phyloP scores from a whole-genome alignment of 2,329 filamentous ascomycete genomes.

The Emmonsiellopsis sp. region DNA sequence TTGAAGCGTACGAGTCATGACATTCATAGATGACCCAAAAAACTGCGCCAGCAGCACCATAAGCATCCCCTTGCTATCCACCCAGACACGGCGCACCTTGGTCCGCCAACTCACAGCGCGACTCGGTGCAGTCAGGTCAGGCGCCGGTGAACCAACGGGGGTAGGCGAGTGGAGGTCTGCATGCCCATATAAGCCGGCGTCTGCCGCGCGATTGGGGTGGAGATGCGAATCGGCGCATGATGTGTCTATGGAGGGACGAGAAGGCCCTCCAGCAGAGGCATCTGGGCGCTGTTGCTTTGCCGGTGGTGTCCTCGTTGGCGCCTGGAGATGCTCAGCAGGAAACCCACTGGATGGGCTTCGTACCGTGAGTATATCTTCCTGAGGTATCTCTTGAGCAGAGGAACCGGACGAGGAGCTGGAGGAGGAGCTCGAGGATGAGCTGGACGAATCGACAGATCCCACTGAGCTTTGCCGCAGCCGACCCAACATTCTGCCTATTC shows the following conservation, averaged over 20 bases:
- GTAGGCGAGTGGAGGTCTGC: not conserved
- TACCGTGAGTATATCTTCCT: too few relatives aligned
- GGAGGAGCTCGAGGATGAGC: too few relatives aligned
- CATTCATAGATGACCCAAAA: slow-evolving; percentile 79
- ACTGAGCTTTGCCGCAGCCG: too few relatives aligned
- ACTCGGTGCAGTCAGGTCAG: not conserved
- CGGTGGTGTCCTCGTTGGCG: too few relatives aligned
- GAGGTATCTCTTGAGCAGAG: too few relatives aligned
- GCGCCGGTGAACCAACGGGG: not conserved
- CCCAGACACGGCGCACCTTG: slow-evolving; percentile 39
- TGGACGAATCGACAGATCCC: too few relatives aligned
- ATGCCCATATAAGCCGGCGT: not conserved
- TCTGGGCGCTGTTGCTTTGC: too few relatives aligned
- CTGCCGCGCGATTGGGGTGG: not conserved
- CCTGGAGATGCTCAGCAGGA: too few relatives aligned
- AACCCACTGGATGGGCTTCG: too few relatives aligned
- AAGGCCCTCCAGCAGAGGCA: not conserved
- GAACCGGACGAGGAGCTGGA: too few relatives aligned
- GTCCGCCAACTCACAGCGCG: slow-evolving; percentile 13
- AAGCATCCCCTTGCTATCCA: slow-evolving; percentile 60
- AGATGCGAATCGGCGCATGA: not conserved
- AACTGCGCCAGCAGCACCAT: slow-evolving; percentile 68
- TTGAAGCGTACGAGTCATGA: slow-evolving; percentile 68
- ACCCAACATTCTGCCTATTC: too few relatives aligned
- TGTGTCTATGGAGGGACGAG: not conserved